Percentiles rank a stretch among this genome's conserved stretches.
Conservation (phyloP, 352 stramenopile genomes). For the Heterotrichella gracilis region DNA sequence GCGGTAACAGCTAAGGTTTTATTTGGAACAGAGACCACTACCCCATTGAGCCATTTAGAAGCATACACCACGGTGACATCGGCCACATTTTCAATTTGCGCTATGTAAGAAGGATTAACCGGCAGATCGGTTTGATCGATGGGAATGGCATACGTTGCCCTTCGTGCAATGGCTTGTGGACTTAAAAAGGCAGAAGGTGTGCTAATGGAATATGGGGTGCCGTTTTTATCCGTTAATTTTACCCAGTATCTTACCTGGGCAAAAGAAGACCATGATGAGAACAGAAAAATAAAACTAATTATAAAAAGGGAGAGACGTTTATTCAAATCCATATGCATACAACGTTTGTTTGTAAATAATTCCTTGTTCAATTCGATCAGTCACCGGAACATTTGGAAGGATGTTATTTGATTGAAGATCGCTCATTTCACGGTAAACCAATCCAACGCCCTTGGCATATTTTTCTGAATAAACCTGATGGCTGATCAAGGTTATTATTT, state of each 20-base stretch:
- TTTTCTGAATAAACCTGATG: not conserved
- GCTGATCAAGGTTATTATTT: not conserved
- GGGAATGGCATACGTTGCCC: not conserved
- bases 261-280: not conserved
- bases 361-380: not conserved
- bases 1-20: not conserved
- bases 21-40: not conserved
- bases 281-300: not conserved
- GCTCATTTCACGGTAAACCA: not conserved
- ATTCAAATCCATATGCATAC: not conserved
- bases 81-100: not conserved
- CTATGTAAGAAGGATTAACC: not conserved
- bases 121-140: not conserved
- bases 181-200: not conserved
- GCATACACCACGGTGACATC: not conserved
- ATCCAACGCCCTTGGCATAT: not conserved
- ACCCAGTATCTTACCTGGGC: not conserved
- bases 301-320: not conserved
- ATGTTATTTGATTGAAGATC: not conserved
- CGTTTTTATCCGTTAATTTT: not conserved
- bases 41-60: not conserved
- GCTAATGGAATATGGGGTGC: not conserved
- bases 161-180: not conserved
- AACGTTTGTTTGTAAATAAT: slow-evolving; percentile 7
- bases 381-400: not conserved